Evolutionary conservation across 1,284 basidiomycete species (phyloP), one percentile per base, ranked within the genome.

Genomic region (Rhodotorula sp.): DNA sequence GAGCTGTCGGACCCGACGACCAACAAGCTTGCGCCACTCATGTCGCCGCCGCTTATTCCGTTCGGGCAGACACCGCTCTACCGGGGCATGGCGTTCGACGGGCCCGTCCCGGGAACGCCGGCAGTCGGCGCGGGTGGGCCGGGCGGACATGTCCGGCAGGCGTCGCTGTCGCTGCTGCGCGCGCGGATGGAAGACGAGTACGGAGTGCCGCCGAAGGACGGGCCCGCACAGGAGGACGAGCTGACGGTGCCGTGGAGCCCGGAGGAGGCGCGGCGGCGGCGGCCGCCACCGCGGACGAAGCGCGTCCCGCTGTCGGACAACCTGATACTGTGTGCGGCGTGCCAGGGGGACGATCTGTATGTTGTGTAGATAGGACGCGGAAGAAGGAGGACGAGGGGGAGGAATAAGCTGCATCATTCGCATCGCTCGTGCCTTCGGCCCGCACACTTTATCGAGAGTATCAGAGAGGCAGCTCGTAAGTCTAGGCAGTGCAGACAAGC

Each of bases 171-270:
- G 19, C 64, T 75, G 16, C 66, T 79, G 45, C 73, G 77, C 61
- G 64, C 68, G 46, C 71, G 78, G 8, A 77, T 79, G 69, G 73
- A 79, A 64, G 74, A 77, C 53, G 78, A 78, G 64, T 56, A 76
- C 25, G 77, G 74, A n/a, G 61, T 74, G 1, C 66, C 45, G 7
- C 62, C 64, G 42, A 60, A 64, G 5, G 61, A 64, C n/a, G 5
- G 12, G 16, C 56, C 50, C 1, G 57, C 61, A 4, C 61, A 49
- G 44, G 17, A 59, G 13, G 16, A 46, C 44, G 46, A 53, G 19
- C 53, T 45, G 34, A 34, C 50, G n/a, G 52, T 17, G 34, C 27
- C 12, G 16, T 21, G 19, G 25, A 27, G 57, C 7, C 23, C 42
- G 2, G 42, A 21, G 7, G 42, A 17, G 52, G 45, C 2, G 27